These are phyloP conservation scores for Coprinellus micaceus DNA, from an alignment of 768 basidiomycete species.

Conservation along the genomic window DNA sequence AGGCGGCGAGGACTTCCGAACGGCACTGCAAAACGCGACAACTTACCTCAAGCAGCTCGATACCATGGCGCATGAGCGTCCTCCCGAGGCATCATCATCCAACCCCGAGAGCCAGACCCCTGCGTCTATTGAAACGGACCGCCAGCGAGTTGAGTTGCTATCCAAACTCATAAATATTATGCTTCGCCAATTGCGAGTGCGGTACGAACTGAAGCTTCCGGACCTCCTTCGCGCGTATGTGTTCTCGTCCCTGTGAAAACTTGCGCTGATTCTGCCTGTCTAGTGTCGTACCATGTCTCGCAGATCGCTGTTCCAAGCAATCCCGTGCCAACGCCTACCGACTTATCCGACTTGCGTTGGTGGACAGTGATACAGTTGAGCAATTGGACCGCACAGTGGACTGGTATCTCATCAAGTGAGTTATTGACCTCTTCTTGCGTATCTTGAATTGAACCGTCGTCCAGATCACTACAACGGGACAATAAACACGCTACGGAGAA, in stretches of 20 bases:
- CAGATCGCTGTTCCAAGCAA: constrained; percentile 69
- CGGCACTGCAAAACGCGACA: constrained; percentile 62
- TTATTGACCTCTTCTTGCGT: not conserved
- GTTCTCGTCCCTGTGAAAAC: too few species aligned
- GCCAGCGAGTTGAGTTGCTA: constrained; percentile 61
- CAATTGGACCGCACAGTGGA: constrained; percentile 68
- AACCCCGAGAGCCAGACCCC: constrained; percentile 21
- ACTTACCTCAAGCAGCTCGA: constrained; percentile 54
- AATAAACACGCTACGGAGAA: constrained; percentile 80
- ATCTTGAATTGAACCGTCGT: too few species aligned
- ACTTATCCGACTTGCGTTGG: constrained; percentile 71
- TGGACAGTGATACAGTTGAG: constrained; percentile 70
- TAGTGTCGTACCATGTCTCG: constrained; percentile 75
- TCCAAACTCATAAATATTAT: constrained; percentile 60
- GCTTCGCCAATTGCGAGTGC: constrained; percentile 68
- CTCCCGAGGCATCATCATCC: constrained; percentile 31
- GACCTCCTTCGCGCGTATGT: constrained; percentile 77
- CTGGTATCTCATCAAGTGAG: constrained; percentile 87
- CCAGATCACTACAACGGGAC: constrained; percentile 85
- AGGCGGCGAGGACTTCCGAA: constrained; percentile 67
- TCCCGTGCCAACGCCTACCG: constrained; percentile 82
- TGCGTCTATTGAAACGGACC: constrained; percentile 43
- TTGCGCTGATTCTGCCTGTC: too few species aligned
- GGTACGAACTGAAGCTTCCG: constrained; percentile 66
- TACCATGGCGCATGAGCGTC: constrained; percentile 37